These are phyloP conservation scores for Trametes elegans DNA, from an alignment of 768 basidiomycete genomes.

Conservation along the genomic window DNA sequence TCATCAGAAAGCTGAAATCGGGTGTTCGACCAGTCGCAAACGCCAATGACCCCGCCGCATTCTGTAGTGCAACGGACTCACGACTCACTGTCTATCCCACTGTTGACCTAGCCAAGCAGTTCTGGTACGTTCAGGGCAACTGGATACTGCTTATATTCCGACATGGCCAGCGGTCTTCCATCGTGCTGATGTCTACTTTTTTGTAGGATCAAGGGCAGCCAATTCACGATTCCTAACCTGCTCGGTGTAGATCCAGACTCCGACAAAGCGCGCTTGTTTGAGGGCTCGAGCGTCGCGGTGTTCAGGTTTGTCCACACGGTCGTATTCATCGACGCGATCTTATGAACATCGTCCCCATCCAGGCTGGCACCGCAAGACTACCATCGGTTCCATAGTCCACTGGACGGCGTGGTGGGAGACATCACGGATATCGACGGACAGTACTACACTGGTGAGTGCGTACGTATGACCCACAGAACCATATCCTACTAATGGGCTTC, in stretches of 20 bases:
- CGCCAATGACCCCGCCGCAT: slow-evolving; percentile 45
- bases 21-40: slow-evolving; percentile 61
- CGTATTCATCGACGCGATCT: background rate
- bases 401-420: slow-evolving; percentile 52
- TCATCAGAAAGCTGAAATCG: slow-evolving; percentile 50
- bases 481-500: background rate
- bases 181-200: no score
- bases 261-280: slow-evolving; percentile 40
- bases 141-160: no score
- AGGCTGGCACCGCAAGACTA: slow-evolving; percentile 76
- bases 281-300: slow-evolving; percentile 54
- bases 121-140: slow-evolving; percentile 64
- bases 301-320: slow-evolving; percentile 41
- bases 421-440: slow-evolving; percentile 49
- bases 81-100: slow-evolving; percentile 67
- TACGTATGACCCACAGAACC: background rate
- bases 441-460: slow-evolving; percentile 54
- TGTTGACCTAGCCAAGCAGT: slow-evolving; percentile 55
- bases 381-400: slow-evolving; percentile 75
- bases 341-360: no score
- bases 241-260: slow-evolving; percentile 46
- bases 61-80: slow-evolving; percentile 72
- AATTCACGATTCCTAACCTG: slow-evolving; percentile 65
- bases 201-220: slow-evolving; percentile 61
- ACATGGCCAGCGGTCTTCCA: no score